Evolutionary conservation across 352 stramenopile species (phyloP).

Genomic region (Elongisporangium senticosum): DNA sequence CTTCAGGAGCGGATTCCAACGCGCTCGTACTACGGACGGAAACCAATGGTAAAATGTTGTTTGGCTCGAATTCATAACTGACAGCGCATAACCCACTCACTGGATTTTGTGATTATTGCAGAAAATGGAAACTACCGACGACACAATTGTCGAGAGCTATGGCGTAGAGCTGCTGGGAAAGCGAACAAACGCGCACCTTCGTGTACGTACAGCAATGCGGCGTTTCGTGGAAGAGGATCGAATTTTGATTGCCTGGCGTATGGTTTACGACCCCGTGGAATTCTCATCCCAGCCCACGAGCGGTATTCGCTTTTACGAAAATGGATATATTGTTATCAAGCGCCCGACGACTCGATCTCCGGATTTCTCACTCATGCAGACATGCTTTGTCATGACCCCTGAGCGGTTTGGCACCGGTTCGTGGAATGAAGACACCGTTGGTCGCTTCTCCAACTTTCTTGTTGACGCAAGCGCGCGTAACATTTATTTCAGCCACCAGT

Average conservation of each 20-base stretch:
- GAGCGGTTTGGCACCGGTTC: constrained; percentile 53
- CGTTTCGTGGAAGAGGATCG: constrained; percentile 26
- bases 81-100: not conserved
- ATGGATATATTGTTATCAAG: constrained; percentile 37
- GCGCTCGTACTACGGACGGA: constrained; percentile 29
- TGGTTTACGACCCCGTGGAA: constrained; percentile 28
- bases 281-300: constrained; percentile 25
- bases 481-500: constrained; percentile 45
- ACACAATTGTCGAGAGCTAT: constrained; percentile 31
- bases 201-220: constrained; percentile 26
- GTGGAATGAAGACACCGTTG: constrained; percentile 51
- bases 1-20: constrained; percentile 28
- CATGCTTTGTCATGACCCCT: constrained; percentile 39
- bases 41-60: constrained; percentile 9
- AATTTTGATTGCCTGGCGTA: constrained; percentile 34
- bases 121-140: constrained; percentile 23
- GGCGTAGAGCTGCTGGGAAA: constrained; percentile 22
- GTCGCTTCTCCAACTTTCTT: constrained; percentile 61
- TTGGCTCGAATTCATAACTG: not conserved
- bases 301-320: constrained; percentile 32
- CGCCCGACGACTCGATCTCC: constrained; percentile 15
- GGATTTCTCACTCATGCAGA: constrained; percentile 30
- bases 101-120: not conserved
- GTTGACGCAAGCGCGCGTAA: constrained; percentile 47
- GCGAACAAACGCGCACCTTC: constrained; percentile 28